Percentiles rank a stretch among this genome's conserved stretches.
phyloP scores from a whole-genome alignment of 805 yeast genomes.

The Metschnikowia vanudenii region DNA sequence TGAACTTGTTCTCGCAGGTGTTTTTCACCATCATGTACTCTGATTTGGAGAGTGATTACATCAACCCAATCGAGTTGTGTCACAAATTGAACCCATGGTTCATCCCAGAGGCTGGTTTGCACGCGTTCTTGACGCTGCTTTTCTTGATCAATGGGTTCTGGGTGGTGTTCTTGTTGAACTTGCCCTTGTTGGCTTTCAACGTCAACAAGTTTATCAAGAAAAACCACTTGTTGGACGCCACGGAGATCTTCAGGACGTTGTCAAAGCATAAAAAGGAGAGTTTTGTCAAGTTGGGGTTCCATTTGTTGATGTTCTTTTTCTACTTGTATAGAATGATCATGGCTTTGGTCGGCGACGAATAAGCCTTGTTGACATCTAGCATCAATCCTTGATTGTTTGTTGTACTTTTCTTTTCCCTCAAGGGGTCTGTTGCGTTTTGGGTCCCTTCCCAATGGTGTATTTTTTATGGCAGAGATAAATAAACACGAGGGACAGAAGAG shows the following conservation, averaged over 20 bases:
- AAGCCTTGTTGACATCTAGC: neutral
- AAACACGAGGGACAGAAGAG: neutral
- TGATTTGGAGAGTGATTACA: slow-evolving; percentile 93
- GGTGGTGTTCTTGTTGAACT: slow-evolving; percentile 80
- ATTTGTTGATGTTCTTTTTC: slow-evolving; percentile 88
- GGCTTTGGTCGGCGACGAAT: slow-evolving; percentile 75
- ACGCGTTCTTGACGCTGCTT: slow-evolving; percentile 64
- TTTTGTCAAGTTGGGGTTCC: slow-evolving; percentile 87
- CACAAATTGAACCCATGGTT: slow-evolving; percentile 86
- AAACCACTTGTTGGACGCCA: slow-evolving; percentile 88
- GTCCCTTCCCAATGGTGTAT: no score
- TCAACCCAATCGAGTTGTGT: slow-evolving; percentile 95
- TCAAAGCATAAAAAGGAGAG: slow-evolving; percentile 91
- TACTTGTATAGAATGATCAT: slow-evolving; percentile 95
- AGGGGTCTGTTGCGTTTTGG: no score
- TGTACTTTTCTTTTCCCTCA: neutral
- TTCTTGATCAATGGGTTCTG: slow-evolving; percentile 88
- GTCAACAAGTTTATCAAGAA: slow-evolving; percentile 74
- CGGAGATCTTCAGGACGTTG: slow-evolving; percentile 94
- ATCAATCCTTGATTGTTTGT: neutral
- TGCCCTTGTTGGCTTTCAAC: slow-evolving; percentile 84
- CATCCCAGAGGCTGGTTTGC: slow-evolving; percentile 85
- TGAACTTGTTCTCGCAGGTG: slow-evolving; percentile 86
- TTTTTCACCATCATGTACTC: slow-evolving; percentile 94
- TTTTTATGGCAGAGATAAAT: no score